Evolutionary conservation across 306 rosid genomes (phyloP), one percentile per base, ranked within the genome.

Genomic region (Canavalia gladiata): DNA sequence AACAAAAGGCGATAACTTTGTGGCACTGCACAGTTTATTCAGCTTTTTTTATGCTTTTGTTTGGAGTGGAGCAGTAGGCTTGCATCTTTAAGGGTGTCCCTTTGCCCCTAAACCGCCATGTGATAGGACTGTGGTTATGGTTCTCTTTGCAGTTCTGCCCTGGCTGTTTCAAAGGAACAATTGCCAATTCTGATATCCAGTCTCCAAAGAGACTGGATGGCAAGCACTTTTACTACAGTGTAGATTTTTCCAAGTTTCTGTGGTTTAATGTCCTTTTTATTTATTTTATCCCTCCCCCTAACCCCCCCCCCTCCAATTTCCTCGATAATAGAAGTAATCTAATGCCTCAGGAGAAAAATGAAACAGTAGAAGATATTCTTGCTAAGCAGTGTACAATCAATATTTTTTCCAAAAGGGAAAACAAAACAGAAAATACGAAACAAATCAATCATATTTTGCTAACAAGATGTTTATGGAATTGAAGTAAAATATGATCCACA

Each of bases 351-450:
- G 25, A 18, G 25, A 18, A 18, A 62, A 62, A 50, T 12, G 57
- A 64, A 13, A 30, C 25, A 18, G 52, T 63, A 42, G 55, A 72
- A 9, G 72, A 29, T 62, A 45, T 81, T 72, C 42, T 11, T 41
- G 79, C 65, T 13, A 63, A 63, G 49, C 55, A 74, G 64, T 54
- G 65, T 30, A n/a, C 9, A 70, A 60, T 33, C 55, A 42, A 33
- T 31, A 68, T 60, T 70, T 31, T 58, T 60, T 68, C 33, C 37
- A 49, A 39, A 31, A 43, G 45, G 29, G 71, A 42, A 50, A 42
- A 69, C 10, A 55, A 78, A 69, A 76, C 52, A 51, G 13, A 81
- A 74, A 29, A 12, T 9, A 43, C 18, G 72, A 68, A 76, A 76
- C 50, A 55, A 76, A 57, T 46, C 29, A 69, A 69, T 4, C 8